Conservation (phyloP, 2,329 filamentous ascomycete species). For the Graphilbum fragrans region DNA sequence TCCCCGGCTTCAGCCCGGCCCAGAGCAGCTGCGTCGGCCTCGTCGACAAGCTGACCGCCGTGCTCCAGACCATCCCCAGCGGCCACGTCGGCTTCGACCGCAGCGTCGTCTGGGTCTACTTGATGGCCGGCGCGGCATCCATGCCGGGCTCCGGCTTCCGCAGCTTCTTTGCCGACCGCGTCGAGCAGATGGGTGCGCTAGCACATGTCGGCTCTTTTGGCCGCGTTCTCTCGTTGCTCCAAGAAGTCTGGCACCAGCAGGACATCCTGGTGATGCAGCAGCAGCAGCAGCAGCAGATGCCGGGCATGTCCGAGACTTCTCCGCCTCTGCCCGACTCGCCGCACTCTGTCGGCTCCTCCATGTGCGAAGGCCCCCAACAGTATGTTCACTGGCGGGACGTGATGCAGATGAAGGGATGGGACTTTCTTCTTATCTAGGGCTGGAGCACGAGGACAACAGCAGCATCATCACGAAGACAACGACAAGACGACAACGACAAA, state of each 20-base stretch:
- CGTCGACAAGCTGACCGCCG: constrained; percentile 63
- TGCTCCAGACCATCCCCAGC: constrained; percentile 70
- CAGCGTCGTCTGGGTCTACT: constrained; percentile 83
- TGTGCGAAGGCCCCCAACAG: constrained; percentile 28
- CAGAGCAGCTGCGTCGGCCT: constrained; percentile 65
- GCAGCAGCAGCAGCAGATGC: constrained; percentile 6
- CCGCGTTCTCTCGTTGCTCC: constrained; percentile 64
- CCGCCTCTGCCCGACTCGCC: constrained; percentile 22
- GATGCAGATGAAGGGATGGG: constrained; percentile 85
- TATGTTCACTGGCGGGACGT: constrained; percentile 90
- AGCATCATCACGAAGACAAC: neutral
- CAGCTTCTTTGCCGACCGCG: constrained; percentile 62
- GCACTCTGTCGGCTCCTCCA: constrained; percentile 12
- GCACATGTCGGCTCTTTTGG: constrained; percentile 76
- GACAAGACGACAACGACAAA: neutral
- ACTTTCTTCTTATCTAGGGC: constrained; percentile 71
- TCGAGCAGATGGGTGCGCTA: constrained; percentile 62
- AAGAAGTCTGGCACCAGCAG: constrained; percentile 77
- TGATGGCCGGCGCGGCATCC: constrained; percentile 74
- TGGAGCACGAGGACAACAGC: neutral
- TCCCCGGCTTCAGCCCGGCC: constrained; percentile 72
- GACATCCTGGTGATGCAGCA: constrained; percentile 20
- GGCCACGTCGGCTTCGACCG: constrained; percentile 78
- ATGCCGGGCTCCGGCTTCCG: constrained; percentile 64
- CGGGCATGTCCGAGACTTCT: too few relatives aligned